Evolutionary conservation across 257 asterid genomes (phyloP).

Genomic region (Asclepias syriaca): DNA sequence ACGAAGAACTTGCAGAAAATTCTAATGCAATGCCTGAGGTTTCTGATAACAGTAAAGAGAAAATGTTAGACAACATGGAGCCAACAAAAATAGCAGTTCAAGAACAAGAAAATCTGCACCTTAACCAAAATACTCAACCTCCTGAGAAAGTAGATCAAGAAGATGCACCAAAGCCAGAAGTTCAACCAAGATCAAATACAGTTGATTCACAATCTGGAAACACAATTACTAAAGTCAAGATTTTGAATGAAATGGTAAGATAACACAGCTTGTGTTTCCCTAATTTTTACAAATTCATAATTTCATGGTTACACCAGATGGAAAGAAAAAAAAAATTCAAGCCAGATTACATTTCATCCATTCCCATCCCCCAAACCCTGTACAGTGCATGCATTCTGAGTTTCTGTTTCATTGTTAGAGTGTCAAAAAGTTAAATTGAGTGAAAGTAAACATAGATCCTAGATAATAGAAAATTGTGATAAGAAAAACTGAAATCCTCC

Average conservation of each 20-base stretch:
- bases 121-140: background rate
- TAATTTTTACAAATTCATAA: constrained; percentile 2
- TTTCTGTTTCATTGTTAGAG: background rate
- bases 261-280: constrained; percentile 9
- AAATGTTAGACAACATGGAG: background rate
- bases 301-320: constrained; percentile 2
- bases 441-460: background rate
- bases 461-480: too few species aligned
- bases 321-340: constrained; percentile 4
- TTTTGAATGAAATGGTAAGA: constrained; percentile 32
- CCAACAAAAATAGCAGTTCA: background rate
- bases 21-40: background rate
- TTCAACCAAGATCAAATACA: constrained; percentile 7
- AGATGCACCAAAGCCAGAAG: constrained; percentile 20
- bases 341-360: background rate
- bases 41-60: background rate
- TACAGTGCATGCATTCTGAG: background rate
- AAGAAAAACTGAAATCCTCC: background rate
- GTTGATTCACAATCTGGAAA: constrained; percentile 17
- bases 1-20: background rate
- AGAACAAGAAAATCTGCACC: background rate
- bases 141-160: background rate
- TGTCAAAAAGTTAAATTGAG: background rate
- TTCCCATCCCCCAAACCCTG: background rate
- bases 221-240: constrained; percentile 18